A percentile compares a stretch with the other conserved stretches of the same genome.
Evolutionary conservation across 805 yeast genomes (phyloP).

Genomic region (Nakazawaea molendinolei): DNA sequence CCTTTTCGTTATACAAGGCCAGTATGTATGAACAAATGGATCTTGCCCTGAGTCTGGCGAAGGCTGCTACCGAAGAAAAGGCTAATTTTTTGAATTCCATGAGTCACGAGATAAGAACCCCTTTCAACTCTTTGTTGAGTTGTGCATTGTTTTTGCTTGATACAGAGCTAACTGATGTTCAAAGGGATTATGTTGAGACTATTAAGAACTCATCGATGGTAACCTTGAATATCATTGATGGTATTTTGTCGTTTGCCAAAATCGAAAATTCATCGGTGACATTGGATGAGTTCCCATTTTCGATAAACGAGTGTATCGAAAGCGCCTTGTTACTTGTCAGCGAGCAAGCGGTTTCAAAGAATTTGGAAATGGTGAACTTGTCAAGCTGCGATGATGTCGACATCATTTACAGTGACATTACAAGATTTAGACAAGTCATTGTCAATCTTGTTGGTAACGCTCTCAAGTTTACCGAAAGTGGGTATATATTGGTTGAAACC

Average conservation of each 20-base stretch:
- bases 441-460: conserved; percentile 50
- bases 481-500: conserved; percentile 33
- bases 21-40: conserved; percentile 41
- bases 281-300: conserved; percentile 36
- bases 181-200: conserved; percentile 45
- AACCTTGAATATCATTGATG: conserved; percentile 45
- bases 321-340: conserved; percentile 42
- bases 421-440: conserved; percentile 42
- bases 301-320: conserved; percentile 37
- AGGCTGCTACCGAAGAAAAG: conserved; percentile 47
- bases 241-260: conserved; percentile 47
- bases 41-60: conserved; percentile 45
- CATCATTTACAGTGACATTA: conserved; percentile 39
- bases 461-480: conserved; percentile 40
- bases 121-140: conserved; percentile 44
- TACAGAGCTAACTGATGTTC: conserved; percentile 36
- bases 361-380: conserved; percentile 37
- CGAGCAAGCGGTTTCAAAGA: conserved; percentile 37
- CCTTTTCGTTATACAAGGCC: conserved; percentile 43
- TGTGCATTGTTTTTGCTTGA: conserved; percentile 43
- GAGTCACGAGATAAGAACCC: conserved; percentile 54
- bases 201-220: conserved; percentile 44
- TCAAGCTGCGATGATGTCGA: conserved; percentile 34
- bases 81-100: conserved; percentile 47
- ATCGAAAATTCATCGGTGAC: conserved; percentile 48